Evolutionary conservation across 257 asterid genomes (phyloP).

Genomic region (Sherardia arvensis): DNA sequence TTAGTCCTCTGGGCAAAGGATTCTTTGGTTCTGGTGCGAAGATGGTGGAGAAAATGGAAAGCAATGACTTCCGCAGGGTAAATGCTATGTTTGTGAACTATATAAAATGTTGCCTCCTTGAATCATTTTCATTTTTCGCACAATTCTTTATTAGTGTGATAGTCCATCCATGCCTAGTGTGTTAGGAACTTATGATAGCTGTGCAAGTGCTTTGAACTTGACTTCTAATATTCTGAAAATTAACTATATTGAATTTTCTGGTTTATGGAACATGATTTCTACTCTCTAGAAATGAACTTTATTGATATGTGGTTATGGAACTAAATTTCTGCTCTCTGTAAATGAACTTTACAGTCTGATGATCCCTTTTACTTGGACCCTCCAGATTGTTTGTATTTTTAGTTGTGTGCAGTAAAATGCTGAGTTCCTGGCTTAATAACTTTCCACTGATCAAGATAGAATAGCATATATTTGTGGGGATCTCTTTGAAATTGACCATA

Average conservation of each 20-base stretch:
- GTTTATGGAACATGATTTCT: background rate
- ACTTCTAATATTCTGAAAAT: too few species aligned
- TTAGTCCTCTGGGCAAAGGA: slow-evolving; percentile 28
- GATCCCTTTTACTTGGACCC: background rate
- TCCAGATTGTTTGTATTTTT: background rate
- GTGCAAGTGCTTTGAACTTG: background rate
- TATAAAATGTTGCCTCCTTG: background rate
- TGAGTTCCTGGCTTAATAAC: background rate
- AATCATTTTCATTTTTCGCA: background rate
- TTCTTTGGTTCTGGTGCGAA: slow-evolving; percentile 23
- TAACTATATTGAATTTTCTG: too few species aligned
- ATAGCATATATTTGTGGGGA: too few species aligned
- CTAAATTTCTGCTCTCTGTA: background rate
- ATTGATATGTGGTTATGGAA: background rate
- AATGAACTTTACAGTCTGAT: background rate
- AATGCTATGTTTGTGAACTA: background rate
- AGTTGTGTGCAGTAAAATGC: background rate
- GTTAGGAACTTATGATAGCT: background rate
- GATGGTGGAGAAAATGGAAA: slow-evolving; percentile 11
- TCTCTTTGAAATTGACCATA: too few species aligned
- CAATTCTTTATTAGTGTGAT: background rate
- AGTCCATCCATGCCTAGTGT: background rate
- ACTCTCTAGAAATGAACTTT: background rate
- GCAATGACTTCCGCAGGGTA: slow-evolving; percentile 27
- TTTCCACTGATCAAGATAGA: background rate